phyloP scores from a whole-genome alignment of 768 basidiomycete genomes.

The Leccinum variicolor region DNA sequence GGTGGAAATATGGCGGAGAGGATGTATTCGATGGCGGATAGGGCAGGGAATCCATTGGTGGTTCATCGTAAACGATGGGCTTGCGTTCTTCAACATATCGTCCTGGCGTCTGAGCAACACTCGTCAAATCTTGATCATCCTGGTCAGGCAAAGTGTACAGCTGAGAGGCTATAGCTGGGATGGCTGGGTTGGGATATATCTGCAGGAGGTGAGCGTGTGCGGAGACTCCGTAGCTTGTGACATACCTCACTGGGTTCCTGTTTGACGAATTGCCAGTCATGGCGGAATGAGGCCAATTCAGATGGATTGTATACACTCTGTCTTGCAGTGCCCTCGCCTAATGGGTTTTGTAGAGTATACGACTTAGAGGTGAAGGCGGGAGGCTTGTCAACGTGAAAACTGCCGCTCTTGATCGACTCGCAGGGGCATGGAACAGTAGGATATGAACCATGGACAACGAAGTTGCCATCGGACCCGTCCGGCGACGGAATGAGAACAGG shows the following conservation, averaged over 20 bases:
- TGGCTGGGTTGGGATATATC: constrained; percentile 16
- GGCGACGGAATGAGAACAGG: constrained; percentile 29
- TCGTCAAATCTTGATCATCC: constrained; percentile 4
- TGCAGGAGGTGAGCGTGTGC: constrained; percentile 11
- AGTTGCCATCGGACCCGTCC: constrained; percentile 22
- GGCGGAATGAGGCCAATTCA: not conserved
- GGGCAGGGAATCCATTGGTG: constrained; percentile 32
- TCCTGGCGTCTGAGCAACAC: not conserved
- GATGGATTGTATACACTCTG: not conserved
- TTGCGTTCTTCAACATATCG: constrained; percentile 15
- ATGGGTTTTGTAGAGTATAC: constrained; percentile 27
- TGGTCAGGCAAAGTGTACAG: constrained; percentile 17
- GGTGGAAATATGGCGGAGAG: constrained; percentile 22
- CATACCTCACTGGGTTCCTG: constrained; percentile 27
- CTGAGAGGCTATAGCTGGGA: constrained; percentile 7
- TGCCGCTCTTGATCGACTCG: not conserved
- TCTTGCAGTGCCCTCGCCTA: constrained; percentile 14
- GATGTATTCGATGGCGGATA: constrained; percentile 23
- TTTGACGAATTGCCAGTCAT: constrained; percentile 22
- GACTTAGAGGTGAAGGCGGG: constrained; percentile 21
- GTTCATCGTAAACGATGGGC: constrained; percentile 14
- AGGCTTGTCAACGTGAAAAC: constrained; percentile 5
- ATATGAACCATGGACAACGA: constrained; percentile 11
- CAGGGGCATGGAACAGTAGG: not conserved
- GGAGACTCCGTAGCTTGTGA: not conserved